Base-by-base conservation (phyloP, 78 protist species). In the Ministeria vibrans region DNA sequence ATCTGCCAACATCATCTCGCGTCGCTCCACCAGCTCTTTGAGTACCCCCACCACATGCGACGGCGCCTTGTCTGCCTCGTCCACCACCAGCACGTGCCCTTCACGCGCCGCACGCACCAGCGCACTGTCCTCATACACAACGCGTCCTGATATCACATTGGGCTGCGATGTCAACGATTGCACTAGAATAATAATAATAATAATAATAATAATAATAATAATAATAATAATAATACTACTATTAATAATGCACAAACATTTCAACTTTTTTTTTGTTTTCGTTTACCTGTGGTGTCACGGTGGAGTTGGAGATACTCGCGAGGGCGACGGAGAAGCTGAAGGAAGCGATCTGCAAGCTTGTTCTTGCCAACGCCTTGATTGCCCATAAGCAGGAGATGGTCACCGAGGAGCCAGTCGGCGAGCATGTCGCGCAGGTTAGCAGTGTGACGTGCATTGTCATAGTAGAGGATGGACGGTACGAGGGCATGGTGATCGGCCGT, bases 291-390 rank as follows among this genome's bases (percentile, higher is more conserved):
- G 0, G 90, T 83, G 84, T 92, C 95, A 1, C 95, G 86, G 80
- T 92, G 95, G 27, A 92, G 88, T 53, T 92, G 95, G 25, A 89
- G n/a, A 80, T 92, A 92, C 69, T 92, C 88, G 11, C 93, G 75
- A 42, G 84, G 86, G 11, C 5, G 27, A 18, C 28, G 5, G 11
- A 86, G 69, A 1, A 84, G 80, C n/a, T 53, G 79, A 5, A 75
- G 77, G 27, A 85, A 44, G 18, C 77, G 18, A 68, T 89, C 95
- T 30, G 73, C 73, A 28, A 92, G 51, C 81, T 89, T 88, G 88
- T 92, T 92, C 90, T 92, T 92, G 62, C 95, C 95, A 34, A 79
- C 83, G 11, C 92, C 95, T 73, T 90, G 94, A 46, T 64, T 86
- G 46, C 92, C 92, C 4, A 92, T 43, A 22, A 92, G 83, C 43